Conservation (phyloP, 352 stramenopile genomes). For the Phytophthora hybrid region DNA sequence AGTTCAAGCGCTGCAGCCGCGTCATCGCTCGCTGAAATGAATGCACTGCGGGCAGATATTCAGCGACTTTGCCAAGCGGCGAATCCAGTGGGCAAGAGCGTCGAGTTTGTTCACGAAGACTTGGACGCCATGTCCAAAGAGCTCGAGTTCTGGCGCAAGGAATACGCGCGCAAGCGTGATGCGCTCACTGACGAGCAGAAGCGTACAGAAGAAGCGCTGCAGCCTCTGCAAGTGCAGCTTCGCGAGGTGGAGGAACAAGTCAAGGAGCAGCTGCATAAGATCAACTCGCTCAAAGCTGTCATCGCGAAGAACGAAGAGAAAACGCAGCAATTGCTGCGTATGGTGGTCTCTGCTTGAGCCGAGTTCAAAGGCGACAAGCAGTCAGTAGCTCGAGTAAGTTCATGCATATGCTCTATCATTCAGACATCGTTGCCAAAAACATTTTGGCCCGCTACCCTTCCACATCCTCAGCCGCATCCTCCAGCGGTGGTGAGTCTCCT, state of each 20-base stretch:
- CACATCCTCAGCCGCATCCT: not conserved
- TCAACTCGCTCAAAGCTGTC: slow-evolving; percentile 91
- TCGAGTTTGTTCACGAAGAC: slow-evolving; percentile 96
- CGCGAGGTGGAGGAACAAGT: slow-evolving; percentile 91
- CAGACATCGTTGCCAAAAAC: not conserved
- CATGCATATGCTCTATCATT: slow-evolving; percentile 32
- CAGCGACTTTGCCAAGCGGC: slow-evolving; percentile 94
- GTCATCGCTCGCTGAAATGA: slow-evolving; percentile 78
- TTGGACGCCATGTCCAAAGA: slow-evolving; percentile 95
- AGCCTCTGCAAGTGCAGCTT: slow-evolving; percentile 86
- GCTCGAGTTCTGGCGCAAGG: slow-evolving; percentile 91
- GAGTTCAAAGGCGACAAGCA: not conserved
- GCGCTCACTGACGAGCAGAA: slow-evolving; percentile 88
- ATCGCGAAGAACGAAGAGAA: slow-evolving; percentile 95
- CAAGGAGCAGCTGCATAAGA: slow-evolving; percentile 93
- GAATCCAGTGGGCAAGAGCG: slow-evolving; percentile 91
- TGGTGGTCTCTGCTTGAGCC: slow-evolving; percentile 83
- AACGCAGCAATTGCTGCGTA: slow-evolving; percentile 89
- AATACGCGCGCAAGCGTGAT: slow-evolving; percentile 83
- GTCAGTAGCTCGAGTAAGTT: not conserved
- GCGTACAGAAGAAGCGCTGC: slow-evolving; percentile 82
- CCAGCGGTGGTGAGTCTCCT: slow-evolving; percentile 6
- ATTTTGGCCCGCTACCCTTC: not conserved
- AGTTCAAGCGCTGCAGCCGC: slow-evolving; percentile 51
- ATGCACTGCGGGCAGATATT: slow-evolving; percentile 82